Base-by-base conservation (phyloP, 2,329 filamentous ascomycete species). In the Ceratocystis papillata region DNA sequence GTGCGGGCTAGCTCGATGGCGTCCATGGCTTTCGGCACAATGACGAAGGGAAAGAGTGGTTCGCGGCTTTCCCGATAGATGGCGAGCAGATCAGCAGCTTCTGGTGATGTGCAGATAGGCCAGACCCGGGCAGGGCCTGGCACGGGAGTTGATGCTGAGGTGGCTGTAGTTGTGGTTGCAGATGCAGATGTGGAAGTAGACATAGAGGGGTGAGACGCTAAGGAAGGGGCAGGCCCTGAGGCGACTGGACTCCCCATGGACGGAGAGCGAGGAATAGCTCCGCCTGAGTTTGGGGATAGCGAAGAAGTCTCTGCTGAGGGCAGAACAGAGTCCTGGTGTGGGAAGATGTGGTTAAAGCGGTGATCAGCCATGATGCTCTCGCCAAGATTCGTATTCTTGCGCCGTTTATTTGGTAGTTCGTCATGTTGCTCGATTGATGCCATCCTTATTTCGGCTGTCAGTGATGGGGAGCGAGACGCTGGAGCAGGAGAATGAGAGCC, bases 11-110 rank as follows among this genome's bases (percentile, higher is more conserved):
- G 71, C 68, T 76, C 71, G 1, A 71, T 70, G 1, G 78, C 73
- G 2, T 71, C 71, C 69, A 79, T 69, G 57, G 73, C 68, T 28
- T 70, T 68, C 0, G 79, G 75, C 3, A 80, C 71, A 15, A 77
- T 69, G 7, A 79, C 76, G 68, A 81, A 81, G 7, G 80, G 80
- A 63, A 79, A 77, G 7, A 79, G 69, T 0, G 71, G 72, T 41
- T 72, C 72, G 65, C 77, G 72, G 22, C 73, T 65, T 2, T 72
- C 69, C 25, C 71, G 72, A 67, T 76, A 81, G 33, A 72, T 69
- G 5, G 68, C 65, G n/a, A 81, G 70, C 46, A 80, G 72, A 0
- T 72, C 72, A 7, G 73, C 70, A 10, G 79, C 79, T 79, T 78
- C 80, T 48, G 74, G 70, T 17, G 73, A 73, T 60, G 62, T 53